These are phyloP conservation scores for Ophiostoma sp. DNA, from an alignment of 2,329 filamentous ascomycete genomes.

Conservation along the genomic window DNA sequence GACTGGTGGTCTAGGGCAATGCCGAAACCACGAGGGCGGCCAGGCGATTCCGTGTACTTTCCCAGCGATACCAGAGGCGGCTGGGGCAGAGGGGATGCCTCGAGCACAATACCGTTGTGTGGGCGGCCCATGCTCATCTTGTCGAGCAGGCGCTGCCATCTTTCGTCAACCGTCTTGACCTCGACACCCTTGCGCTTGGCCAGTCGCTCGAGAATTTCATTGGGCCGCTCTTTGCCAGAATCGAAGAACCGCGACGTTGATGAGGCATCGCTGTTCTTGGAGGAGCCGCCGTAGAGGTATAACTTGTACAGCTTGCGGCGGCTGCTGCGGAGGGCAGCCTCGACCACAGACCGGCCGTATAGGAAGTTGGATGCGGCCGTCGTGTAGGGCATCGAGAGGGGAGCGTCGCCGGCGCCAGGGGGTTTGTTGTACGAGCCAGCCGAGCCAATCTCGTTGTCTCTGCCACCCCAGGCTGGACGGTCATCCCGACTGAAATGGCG, in stretches of 20 bases:
- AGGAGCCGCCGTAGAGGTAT: conserved; percentile 64
- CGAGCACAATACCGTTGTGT: conserved; percentile 85
- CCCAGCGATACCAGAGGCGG: conserved; percentile 59
- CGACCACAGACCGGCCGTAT: conserved; percentile 76
- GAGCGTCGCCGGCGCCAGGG: conserved; percentile 15
- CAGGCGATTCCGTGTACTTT: conserved; percentile 37
- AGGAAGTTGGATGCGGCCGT: conserved; percentile 88
- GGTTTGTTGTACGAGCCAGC: not conserved
- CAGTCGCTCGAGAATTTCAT: conserved; percentile 37
- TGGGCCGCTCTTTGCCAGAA: not conserved
- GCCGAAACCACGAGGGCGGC: conserved; percentile 44
- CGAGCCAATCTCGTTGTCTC: not conserved
- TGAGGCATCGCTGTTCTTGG: conserved; percentile 40
- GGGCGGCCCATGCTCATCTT: conserved; percentile 77
- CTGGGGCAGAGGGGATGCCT: conserved; percentile 76
- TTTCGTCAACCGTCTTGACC: conserved; percentile 54
- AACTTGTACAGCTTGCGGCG: conserved; percentile 76
- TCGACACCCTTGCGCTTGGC: conserved; percentile 48
- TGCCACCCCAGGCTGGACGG: not conserved
- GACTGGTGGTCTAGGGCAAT: conserved; percentile 63
- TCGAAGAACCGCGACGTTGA: not conserved
- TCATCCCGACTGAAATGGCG: not conserved
- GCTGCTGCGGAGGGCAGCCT: conserved; percentile 60
- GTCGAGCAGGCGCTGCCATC: conserved; percentile 66
- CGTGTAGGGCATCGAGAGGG: conserved; percentile 50